These are phyloP conservation scores for Fremontodendron californicum DNA, from an alignment of 345 rosid genomes.

Conservation along the genomic window DNA sequence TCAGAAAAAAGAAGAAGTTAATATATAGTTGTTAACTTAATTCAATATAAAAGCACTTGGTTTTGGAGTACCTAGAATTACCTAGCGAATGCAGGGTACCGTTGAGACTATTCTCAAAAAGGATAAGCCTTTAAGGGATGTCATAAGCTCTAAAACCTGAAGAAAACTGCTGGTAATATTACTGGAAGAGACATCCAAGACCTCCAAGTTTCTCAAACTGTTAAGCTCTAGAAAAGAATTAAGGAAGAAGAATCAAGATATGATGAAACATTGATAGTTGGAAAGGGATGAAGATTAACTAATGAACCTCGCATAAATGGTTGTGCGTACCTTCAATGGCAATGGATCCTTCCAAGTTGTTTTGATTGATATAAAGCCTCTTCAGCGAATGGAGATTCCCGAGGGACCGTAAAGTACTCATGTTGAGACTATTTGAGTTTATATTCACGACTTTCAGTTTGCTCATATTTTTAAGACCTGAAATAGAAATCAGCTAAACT, in stretches of 20 bases:
- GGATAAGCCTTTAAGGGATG: neutral
- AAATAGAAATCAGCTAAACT: neutral
- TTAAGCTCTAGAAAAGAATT: neutral
- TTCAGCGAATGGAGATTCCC: neutral
- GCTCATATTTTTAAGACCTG: neutral
- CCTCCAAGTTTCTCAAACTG: conserved; percentile 4
- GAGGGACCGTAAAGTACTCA: neutral
- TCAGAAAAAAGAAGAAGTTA: neutral
- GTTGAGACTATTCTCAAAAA: neutral
- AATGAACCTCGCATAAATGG: neutral
- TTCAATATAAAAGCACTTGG: neutral
- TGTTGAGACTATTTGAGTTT: neutral
- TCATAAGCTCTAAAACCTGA: neutral
- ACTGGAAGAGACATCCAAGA: neutral
- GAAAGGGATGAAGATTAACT: neutral
- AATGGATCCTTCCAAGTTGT: neutral
- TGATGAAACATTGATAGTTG: neutral
- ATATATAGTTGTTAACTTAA: neutral
- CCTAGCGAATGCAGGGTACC: neutral
- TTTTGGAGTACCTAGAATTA: neutral
- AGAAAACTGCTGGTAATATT: neutral
- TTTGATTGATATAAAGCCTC: neutral
- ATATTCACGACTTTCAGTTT: neutral
- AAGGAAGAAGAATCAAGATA: neutral
- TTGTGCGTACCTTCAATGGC: neutral